These are phyloP conservation scores for Trichosporon coremiiforme DNA, from an alignment of 1,284 basidiomycete genomes.

Conservation along the genomic window DNA sequence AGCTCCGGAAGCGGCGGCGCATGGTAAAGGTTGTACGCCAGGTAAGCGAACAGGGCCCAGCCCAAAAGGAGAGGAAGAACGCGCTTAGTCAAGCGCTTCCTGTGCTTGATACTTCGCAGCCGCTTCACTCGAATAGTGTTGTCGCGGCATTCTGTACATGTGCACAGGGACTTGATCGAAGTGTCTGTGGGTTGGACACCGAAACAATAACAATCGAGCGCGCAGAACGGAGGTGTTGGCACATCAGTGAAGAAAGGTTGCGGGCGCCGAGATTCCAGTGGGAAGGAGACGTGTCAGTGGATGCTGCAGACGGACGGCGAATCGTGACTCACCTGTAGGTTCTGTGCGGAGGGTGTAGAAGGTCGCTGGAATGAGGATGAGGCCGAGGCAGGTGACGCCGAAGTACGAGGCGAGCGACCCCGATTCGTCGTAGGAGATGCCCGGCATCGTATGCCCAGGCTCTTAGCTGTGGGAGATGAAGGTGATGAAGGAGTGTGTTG, in stretches of 20 bases:
- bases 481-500: conserved; percentile 16
- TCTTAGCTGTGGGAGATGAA: conserved; percentile 20
- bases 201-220: background rate
- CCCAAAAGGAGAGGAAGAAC: conserved; percentile 66
- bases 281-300: conserved; percentile 1
- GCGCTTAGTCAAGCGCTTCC: conserved; percentile 51
- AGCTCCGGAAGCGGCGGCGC: conserved; percentile 62
- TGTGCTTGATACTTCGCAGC: conserved; percentile 56
- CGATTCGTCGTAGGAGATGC: conserved; percentile 73
- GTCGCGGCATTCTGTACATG: conserved; percentile 40
- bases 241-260: background rate
- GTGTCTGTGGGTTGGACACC: conserved; percentile 33
- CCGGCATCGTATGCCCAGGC: conserved; percentile 41
- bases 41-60: conserved; percentile 72
- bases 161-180: conserved; percentile 40
- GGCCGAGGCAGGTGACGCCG: conserved; percentile 77
- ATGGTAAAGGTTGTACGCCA: conserved; percentile 69
- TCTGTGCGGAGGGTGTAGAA: conserved; percentile 59
- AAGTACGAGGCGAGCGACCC: conserved; percentile 89
- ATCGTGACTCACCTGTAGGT: conserved; percentile 49
- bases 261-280: background rate
- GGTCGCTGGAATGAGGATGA: conserved; percentile 76
- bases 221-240: too few relatives aligned
- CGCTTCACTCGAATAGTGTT: conserved; percentile 27
- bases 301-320: conserved; percentile 33